Conservation (phyloP, 139 green algal species). For the Deuterostichococcus epilithicus region DNA sequence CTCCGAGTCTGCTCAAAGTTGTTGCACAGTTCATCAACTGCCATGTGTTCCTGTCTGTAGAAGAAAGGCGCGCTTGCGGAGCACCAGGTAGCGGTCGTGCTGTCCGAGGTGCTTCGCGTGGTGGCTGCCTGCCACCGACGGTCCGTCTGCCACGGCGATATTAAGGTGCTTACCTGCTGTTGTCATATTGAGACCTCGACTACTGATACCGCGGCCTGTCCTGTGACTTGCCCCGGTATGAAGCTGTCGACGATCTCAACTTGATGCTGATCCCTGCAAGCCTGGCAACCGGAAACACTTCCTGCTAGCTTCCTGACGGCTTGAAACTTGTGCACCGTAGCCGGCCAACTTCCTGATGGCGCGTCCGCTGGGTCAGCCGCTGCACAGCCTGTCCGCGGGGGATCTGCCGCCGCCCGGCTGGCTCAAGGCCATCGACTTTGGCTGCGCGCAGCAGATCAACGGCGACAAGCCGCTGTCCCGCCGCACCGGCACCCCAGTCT, state of each 20-base stretch:
- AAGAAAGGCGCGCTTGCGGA: not conserved
- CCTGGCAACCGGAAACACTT: too few relatives aligned
- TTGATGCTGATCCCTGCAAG: too few relatives aligned
- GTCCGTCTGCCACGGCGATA: constrained; percentile 3
- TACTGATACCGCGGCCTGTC: too few relatives aligned
- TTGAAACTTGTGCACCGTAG: not conserved
- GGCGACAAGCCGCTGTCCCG: not conserved
- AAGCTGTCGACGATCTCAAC: too few relatives aligned
- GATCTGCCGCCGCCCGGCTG: not conserved
- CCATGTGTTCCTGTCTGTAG: too few relatives aligned
- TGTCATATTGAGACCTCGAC: too few relatives aligned
- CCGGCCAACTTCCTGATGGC: constrained; percentile 20
- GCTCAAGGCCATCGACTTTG: constrained; percentile 24
- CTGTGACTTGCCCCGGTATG: too few relatives aligned
- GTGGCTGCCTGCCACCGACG: constrained; percentile 7
- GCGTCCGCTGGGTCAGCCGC: not conserved
- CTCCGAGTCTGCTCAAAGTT: too few relatives aligned
- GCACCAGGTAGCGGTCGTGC: not conserved
- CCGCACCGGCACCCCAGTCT: constrained; percentile 7
- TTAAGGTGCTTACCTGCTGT: not conserved
- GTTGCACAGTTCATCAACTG: too few relatives aligned
- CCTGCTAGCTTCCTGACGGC: too few relatives aligned
- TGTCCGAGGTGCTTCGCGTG: constrained; percentile 4
- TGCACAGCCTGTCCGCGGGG: not conserved
- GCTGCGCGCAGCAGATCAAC: not conserved